Evolutionary conservation across 2,329 filamentous ascomycete genomes (phyloP).

Genomic region (Lecanicillium sp.): DNA sequence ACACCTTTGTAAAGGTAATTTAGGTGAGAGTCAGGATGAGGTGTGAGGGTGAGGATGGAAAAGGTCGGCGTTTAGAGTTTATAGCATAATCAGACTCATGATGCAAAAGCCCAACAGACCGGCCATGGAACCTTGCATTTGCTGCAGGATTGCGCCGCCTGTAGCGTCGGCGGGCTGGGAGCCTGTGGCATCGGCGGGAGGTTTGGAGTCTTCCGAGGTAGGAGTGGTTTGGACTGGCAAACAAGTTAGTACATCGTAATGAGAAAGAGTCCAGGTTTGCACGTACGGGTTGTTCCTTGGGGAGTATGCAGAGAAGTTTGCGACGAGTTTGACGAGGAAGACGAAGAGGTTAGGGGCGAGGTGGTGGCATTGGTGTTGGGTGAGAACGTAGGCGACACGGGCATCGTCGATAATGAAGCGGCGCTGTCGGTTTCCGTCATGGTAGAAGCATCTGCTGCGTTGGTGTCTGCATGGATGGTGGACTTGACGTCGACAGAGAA

Average conservation of each 20-base stretch:
- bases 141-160: constrained; percentile 22
- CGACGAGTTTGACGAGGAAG: constrained; percentile 5
- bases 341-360: too few relatives aligned
- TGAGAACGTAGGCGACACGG: background rate
- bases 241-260: background rate
- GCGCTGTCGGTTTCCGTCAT: background rate
- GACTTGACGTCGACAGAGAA: background rate
- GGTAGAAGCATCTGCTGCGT: background rate
- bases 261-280: background rate
- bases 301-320: constrained; percentile 3
- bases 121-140: constrained; percentile 24
- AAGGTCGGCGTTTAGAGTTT: constrained; percentile 2
- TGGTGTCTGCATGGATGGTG: background rate
- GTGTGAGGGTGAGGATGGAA: too few relatives aligned
- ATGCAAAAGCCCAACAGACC: constrained; percentile 28
- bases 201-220: background rate
- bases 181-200: constrained; percentile 18
- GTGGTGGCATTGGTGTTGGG: constrained; percentile 7
- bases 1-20: too few relatives aligned
- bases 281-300: constrained; percentile 4
- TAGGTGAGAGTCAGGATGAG: too few relatives aligned
- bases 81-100: constrained; percentile 26
- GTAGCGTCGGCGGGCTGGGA: constrained; percentile 19
- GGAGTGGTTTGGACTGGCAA: constrained; percentile 4
- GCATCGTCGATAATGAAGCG: background rate